Evolutionary conservation across 164 flowering plant species (phyloP).

Genomic region (Annona squamosa): DNA sequence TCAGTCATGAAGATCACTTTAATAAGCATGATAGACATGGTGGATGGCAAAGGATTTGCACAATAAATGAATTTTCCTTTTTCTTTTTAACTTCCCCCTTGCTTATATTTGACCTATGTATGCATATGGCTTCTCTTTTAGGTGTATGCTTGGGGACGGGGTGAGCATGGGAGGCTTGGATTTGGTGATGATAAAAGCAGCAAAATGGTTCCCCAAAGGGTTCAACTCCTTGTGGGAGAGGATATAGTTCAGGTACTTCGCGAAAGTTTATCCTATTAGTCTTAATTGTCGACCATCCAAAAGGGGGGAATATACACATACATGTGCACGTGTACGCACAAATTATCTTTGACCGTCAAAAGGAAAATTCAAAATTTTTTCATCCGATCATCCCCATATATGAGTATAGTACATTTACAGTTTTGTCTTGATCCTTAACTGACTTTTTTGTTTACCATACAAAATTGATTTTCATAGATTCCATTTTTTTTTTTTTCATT

Average conservation of each 20-base stretch:
- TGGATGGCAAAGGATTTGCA: too few relatives aligned
- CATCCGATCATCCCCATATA: not conserved
- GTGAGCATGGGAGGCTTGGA: slow-evolving; percentile 99
- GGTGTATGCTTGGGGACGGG: slow-evolving; percentile 99
- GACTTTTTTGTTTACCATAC: too few relatives aligned
- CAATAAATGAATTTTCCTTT: not conserved
- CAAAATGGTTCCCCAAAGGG: slow-evolving; percentile 96
- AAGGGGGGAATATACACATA: not conserved
- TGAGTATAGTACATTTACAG: too few relatives aligned
- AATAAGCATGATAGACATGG: too few relatives aligned
- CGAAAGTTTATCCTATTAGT: not conserved
- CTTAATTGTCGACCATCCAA: not conserved
- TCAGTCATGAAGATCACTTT: too few relatives aligned
- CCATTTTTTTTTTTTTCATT: too few relatives aligned
- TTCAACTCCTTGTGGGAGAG: slow-evolving; percentile 78
- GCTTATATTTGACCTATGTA: not conserved
- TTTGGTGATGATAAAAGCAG: slow-evolving; percentile 99
- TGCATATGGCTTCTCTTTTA: slow-evolving; percentile 15
- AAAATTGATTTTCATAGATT: too few relatives aligned
- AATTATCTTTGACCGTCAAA: not conserved
- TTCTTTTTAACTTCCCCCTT: not conserved
- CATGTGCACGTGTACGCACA: too few relatives aligned
- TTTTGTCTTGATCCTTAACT: not conserved
- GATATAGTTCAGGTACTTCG: slow-evolving; percentile 73
- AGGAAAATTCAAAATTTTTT: too few relatives aligned